Percentiles rank a stretch among this genome's conserved stretches.
Evolutionary conservation across 257 asterid genomes (phyloP).

Genomic region (Fraxinus excelsior): DNA sequence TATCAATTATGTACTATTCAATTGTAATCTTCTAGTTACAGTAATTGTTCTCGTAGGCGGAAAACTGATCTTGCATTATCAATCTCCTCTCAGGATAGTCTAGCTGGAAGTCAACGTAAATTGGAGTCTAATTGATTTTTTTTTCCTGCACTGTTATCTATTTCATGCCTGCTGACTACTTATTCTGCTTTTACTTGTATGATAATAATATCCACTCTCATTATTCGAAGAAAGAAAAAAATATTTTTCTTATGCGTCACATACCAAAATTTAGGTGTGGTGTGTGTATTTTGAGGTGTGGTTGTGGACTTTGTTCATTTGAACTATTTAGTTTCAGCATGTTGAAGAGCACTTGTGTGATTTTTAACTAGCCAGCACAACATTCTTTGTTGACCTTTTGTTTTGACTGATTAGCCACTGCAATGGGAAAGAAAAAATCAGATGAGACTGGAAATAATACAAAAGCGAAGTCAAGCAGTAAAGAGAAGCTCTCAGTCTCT

Average conservation of each 20-base stretch:
- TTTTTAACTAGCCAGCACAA: background rate
- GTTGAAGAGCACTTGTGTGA: background rate
- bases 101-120: background rate
- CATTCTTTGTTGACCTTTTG: background rate
- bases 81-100: background rate
- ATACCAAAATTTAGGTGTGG: background rate
- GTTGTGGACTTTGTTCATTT: background rate
- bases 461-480: constrained; percentile 56
- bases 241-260: background rate
- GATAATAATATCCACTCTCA: background rate
- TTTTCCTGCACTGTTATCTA: background rate
- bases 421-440: constrained; percentile 68
- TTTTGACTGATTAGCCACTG: constrained; percentile 18
- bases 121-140: background rate
- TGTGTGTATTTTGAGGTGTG: background rate
- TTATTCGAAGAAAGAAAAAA: background rate
- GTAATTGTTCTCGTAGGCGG: background rate
- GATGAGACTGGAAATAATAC: constrained; percentile 49
- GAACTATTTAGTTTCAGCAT: background rate
- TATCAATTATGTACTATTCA: background rate
- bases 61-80: background rate
- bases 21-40: background rate
- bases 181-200: background rate
- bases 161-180: background rate
- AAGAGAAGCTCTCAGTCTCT: constrained; percentile 63